Evolutionary conservation across 495 filamentous ascomycete genomes (phyloP), one percentile per base, ranked within the genome.

Genomic region (Aspergillus hancockii): DNA sequence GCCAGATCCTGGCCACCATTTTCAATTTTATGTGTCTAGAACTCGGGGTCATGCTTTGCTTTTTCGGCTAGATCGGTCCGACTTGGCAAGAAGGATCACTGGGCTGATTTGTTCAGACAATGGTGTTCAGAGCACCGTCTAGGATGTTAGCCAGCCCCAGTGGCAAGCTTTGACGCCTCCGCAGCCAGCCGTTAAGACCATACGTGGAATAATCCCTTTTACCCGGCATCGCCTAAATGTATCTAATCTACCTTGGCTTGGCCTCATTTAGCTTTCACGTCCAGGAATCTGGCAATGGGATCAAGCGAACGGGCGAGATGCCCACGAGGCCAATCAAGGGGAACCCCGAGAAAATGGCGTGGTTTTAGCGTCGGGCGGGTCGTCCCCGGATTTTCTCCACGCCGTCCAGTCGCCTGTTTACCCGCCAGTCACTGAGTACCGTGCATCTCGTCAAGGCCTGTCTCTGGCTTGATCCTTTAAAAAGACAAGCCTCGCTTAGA

Each of bases 371-470:
- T 47, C 43, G 45, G 56, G 43, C 54, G 34, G 47, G 25, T 52
- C 55, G 47, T 30, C 55, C 63, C 63, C 59, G 63, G 63, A 65
- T 65, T 65, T 55, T 52, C 59, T 28, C 56, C 55, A 52, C 58
- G 50, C 58, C 47, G 51, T 60, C 19, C 9, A 49, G 34, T 22
- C 22, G 28, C 30, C 49, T 46, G 40, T 57, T 58, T 46, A 55
- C 40, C 50, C 52, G 43, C 54, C 55, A 32, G 55, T 40, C 38
- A 49, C 52, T 50, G 34, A 41, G 55, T 50, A 23, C 46, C 8
- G 54, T 16, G 50, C 13, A 40, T 8, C 19, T 25, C 38, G 53
- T 41, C 55, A 56, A 43, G 30, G 46, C 53, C 25, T 14, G 18
- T 32, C 22, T n/a, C 23, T 43, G 31, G 13, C 49, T 19, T 52